Evolutionary conservation across 176 grass and related monocot species (phyloP).

Genomic region (Carex cristatella): DNA sequence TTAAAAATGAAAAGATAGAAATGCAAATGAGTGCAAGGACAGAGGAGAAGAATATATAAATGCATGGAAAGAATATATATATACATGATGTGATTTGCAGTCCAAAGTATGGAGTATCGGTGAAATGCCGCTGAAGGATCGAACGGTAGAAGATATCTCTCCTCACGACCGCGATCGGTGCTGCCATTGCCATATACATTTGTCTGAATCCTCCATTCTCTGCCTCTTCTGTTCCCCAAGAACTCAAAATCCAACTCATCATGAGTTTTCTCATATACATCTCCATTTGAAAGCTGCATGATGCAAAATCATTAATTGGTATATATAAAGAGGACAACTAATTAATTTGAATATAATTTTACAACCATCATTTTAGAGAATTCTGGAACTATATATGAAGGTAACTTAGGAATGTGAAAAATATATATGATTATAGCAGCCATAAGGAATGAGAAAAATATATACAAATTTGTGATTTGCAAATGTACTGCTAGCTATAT

Average conservation of each 20-base stretch:
- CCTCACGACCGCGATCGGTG: slow-evolving; percentile 71
- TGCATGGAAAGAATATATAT: background rate
- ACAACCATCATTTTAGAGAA: background rate
- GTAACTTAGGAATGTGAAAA: no score
- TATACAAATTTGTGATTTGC: background rate
- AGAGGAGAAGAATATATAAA: background rate
- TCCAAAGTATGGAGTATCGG: slow-evolving; percentile 72
- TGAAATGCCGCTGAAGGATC: slow-evolving; percentile 58
- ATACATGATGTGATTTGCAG: slow-evolving; percentile 60
- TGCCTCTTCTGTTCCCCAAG: slow-evolving; percentile 69
- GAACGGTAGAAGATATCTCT: slow-evolving; percentile 84
- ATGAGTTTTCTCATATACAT: slow-evolving; percentile 80
- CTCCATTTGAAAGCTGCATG: slow-evolving; percentile 72
- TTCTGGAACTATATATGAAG: background rate
- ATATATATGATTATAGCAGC: background rate
- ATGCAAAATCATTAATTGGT: background rate
- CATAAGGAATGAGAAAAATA: background rate
- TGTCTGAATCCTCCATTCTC: slow-evolving; percentile 80
- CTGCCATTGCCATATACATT: slow-evolving; percentile 92
- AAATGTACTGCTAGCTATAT: background rate
- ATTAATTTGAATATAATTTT: background rate
- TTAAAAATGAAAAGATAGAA: background rate
- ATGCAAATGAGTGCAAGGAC: background rate
- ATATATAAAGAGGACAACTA: background rate
- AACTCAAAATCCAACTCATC: slow-evolving; percentile 96